Evolutionary conservation across 2,329 filamentous ascomycete genomes (phyloP).

Genomic region (Alternaria arbusti): DNA sequence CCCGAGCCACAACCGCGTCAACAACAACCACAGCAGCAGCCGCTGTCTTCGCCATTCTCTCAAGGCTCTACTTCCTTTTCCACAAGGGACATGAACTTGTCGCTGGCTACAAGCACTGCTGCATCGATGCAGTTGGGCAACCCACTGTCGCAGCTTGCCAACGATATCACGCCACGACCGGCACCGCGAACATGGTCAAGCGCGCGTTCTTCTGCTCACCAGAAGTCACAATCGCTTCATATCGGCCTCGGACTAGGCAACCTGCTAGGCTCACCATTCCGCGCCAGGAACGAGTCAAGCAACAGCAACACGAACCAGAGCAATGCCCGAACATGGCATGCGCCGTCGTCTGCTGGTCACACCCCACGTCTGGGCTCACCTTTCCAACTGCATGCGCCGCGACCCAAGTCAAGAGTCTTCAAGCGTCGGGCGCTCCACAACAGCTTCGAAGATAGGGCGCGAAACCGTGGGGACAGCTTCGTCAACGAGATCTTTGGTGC

Average conservation of each 20-base stretch:
- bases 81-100: conserved; percentile 58
- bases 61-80: conserved; percentile 47
- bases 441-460: conserved; percentile 57
- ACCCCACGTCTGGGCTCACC: conserved; percentile 57
- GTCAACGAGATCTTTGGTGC: conserved; percentile 55
- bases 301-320: conserved; percentile 33
- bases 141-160: conserved; percentile 55
- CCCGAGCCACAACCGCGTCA: conserved; percentile 39
- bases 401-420: conserved; percentile 59
- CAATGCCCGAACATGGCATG: conserved; percentile 45
- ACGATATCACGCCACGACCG: conserved; percentile 42
- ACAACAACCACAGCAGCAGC: conserved; percentile 31
- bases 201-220: conserved; percentile 57
- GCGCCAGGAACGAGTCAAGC: conserved; percentile 37
- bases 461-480: conserved; percentile 49
- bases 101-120: conserved; percentile 59
- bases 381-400: conserved; percentile 60
- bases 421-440: conserved; percentile 65
- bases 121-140: conserved; percentile 59
- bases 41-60: conserved; percentile 48
- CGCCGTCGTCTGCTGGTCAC: conserved; percentile 29
- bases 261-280: conserved; percentile 54
- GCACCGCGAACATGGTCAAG: conserved; percentile 51
- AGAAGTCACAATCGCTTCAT: conserved; percentile 59
- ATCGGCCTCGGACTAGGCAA: conserved; percentile 52